These are phyloP conservation scores for Cladophialophora carrionii DNA, from an alignment of 2,329 filamentous ascomycete genomes.

Conservation along the genomic window DNA sequence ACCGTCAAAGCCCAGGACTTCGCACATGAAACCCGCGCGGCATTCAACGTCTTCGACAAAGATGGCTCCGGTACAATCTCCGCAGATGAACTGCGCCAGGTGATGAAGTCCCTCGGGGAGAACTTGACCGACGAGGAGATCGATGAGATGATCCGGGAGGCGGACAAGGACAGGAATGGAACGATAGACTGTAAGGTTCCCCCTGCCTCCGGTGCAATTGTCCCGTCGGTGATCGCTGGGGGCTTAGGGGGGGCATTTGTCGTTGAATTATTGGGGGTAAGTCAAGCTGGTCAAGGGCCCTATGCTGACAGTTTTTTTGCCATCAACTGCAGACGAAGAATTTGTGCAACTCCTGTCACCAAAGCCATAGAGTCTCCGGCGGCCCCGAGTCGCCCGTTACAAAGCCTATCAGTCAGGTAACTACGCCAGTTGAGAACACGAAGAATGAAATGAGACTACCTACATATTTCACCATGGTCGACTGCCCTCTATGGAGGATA, in stretches of 20 bases:
- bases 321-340: constrained; percentile 35
- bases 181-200: constrained; percentile 61
- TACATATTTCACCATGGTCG: neutral
- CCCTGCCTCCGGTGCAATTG: neutral
- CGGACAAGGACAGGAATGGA: constrained; percentile 67
- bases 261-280: neutral
- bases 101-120: constrained; percentile 68
- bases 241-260: neutral
- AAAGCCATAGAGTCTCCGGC: constrained; percentile 25
- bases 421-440: neutral
- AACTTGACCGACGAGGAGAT: constrained; percentile 67
- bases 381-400: neutral
- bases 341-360: constrained; percentile 38
- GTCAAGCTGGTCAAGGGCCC: neutral
- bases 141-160: constrained; percentile 68
- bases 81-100: constrained; percentile 63
- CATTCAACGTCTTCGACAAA: constrained; percentile 67
- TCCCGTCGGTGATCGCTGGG: neutral
- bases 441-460: neutral
- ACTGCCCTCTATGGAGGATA: neutral
- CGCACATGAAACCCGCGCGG: constrained; percentile 66
- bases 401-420: neutral
- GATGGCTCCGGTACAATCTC: constrained; percentile 69
- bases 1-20: constrained; percentile 65
- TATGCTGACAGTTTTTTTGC: neutral